These are phyloP conservation scores for Suillus weaverae DNA, from an alignment of 768 basidiomycete species.

Conservation along the genomic window DNA sequence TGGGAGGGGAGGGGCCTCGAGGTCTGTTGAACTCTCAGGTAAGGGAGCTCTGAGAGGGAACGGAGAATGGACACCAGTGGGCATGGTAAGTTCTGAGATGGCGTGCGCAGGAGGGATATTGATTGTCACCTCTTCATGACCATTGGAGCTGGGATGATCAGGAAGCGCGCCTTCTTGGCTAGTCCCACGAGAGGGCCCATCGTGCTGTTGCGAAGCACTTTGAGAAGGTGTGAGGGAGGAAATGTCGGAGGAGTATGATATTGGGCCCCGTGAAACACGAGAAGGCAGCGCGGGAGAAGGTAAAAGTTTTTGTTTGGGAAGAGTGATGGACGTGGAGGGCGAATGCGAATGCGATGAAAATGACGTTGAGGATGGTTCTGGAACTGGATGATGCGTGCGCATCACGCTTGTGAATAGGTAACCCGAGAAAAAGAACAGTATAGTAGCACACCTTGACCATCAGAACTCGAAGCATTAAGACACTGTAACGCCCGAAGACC, in stretches of 20 bases:
- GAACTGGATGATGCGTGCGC: not conserved
- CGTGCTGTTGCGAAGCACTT: constrained; percentile 60
- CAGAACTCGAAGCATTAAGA: constrained; percentile 2
- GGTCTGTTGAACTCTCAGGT: not conserved
- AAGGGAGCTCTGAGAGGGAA: constrained; percentile 1
- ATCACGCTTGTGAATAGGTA: not conserved
- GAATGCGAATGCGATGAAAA: constrained; percentile 9
- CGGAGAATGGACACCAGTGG: constrained; percentile 18
- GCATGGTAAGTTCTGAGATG: constrained; percentile 28
- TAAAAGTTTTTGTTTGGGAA: constrained; percentile 10
- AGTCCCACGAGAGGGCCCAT: constrained; percentile 16
- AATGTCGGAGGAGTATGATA: constrained; percentile 45
- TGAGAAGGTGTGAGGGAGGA: constrained; percentile 77
- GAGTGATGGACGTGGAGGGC: not conserved
- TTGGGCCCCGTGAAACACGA: constrained; percentile 18
- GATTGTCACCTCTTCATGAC: constrained; percentile 18
- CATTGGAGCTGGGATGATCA: not conserved
- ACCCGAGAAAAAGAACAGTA: not conserved
- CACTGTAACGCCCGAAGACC: constrained; percentile 39
- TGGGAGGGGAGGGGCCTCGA: not conserved
- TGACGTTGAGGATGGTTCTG: constrained; percentile 4
- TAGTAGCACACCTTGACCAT: constrained; percentile 8
- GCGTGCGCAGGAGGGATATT: constrained; percentile 26
- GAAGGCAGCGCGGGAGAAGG: constrained; percentile 11
- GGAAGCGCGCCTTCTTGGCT: constrained; percentile 19